These are phyloP conservation scores for Colletotrichum lupini DNA, from an alignment of 2,329 filamentous ascomycete species.

Conservation along the genomic window DNA sequence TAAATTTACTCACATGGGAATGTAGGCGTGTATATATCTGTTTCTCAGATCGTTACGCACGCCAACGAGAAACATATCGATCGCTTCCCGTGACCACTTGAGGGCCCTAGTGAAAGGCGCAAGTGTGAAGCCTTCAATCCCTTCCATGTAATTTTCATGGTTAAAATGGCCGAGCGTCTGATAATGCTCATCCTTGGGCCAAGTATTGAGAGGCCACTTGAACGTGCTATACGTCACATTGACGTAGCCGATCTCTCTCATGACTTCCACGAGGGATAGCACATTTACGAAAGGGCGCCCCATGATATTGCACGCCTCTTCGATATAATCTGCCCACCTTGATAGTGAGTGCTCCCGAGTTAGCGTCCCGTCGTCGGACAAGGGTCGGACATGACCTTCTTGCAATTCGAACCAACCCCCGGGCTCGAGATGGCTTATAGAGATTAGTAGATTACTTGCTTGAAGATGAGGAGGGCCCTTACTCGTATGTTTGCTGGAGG, in stretches of 20 bases:
- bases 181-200: conserved; percentile 60
- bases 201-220: conserved; percentile 62
- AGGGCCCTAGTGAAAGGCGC: conserved; percentile 43
- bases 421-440: conserved; percentile 44
- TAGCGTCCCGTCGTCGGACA: conserved; percentile 55
- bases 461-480: too few relatives aligned
- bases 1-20: conserved; percentile 28
- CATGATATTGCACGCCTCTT: conserved; percentile 44
- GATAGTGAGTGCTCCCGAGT: conserved; percentile 37
- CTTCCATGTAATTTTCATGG: conserved; percentile 36
- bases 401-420: conserved; percentile 57
- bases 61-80: conserved; percentile 39
- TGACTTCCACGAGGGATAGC: conserved; percentile 47
- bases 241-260: conserved; percentile 64
- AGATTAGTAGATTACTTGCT: background rate
- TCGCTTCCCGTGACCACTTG: conserved; percentile 40
- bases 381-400: conserved; percentile 51
- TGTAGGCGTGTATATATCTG: conserved; percentile 42
- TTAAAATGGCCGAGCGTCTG: conserved; percentile 55
- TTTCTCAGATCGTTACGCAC: conserved; percentile 42
- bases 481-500: conserved; percentile 48
- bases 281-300: conserved; percentile 53
- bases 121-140: conserved; percentile 43
- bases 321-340: conserved; percentile 45
- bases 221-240: conserved; percentile 59